Conservation (phyloP, 495 filamentous ascomycete genomes). For the Aspergillus campestris region DNA sequence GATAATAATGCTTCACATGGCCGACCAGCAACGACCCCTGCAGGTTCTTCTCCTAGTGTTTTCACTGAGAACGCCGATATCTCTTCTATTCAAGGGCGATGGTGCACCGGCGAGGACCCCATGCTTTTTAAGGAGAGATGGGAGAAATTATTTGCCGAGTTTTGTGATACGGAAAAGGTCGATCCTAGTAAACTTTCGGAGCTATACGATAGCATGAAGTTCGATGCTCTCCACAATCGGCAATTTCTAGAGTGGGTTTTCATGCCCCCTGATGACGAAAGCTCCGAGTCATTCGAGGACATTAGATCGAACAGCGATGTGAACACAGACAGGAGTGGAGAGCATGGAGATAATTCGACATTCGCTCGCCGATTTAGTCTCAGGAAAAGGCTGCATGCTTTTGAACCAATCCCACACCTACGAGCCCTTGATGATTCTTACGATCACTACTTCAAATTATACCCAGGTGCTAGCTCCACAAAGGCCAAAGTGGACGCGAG, state of each 20-base stretch:
- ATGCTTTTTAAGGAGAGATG: constrained; percentile 92
- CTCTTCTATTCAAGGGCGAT: constrained; percentile 73
- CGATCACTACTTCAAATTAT: constrained; percentile 79
- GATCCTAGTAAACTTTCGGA: constrained; percentile 98
- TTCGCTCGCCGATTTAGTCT: constrained; percentile 43
- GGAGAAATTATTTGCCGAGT: constrained; percentile 97
- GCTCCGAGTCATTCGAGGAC: constrained; percentile 18
- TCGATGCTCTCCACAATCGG: constrained; percentile 93
- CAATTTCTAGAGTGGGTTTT: constrained; percentile 98
- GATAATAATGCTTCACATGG: constrained; percentile 53
- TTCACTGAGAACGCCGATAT: constrained; percentile 42
- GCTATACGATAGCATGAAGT: constrained; percentile 98
- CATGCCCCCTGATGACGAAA: constrained; percentile 52
- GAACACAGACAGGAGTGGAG: constrained; percentile 23
- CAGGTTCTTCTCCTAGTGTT: constrained; percentile 24
- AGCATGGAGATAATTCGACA: constrained; percentile 27
- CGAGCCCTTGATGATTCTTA: constrained; percentile 40
- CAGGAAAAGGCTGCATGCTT: constrained; percentile 31
- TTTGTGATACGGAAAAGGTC: constrained; percentile 92
- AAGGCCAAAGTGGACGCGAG: constrained; percentile 79
- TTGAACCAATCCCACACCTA: constrained; percentile 38
- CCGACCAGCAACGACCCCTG: constrained; percentile 20
- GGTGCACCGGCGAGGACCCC: constrained; percentile 95
- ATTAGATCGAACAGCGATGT: constrained; percentile 17
- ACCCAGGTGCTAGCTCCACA: constrained; percentile 64